These are phyloP conservation scores for Fusarium coicis DNA, from an alignment of 2,329 filamentous ascomycete species.

Conservation along the genomic window DNA sequence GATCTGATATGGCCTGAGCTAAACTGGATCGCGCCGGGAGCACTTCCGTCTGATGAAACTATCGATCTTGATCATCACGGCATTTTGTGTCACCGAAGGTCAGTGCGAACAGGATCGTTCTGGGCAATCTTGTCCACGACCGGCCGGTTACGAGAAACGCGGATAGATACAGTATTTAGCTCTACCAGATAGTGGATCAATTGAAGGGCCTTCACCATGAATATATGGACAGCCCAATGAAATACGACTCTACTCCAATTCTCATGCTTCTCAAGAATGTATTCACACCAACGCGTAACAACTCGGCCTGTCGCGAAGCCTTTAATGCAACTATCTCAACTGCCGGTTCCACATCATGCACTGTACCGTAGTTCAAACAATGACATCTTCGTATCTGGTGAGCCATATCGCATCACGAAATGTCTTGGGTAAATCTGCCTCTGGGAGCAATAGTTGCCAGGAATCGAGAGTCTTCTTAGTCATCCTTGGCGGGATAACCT, in stretches of 20 bases:
- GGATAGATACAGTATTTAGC: not conserved
- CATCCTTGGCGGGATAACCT: too few species aligned
- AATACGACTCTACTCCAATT: not conserved
- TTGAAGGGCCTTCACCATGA: not conserved
- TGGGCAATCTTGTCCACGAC: not conserved
- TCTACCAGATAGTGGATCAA: too few species aligned
- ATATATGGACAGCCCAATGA: not conserved
- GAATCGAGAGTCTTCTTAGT: too few species aligned
- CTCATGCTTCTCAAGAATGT: not conserved
- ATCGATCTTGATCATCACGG: not conserved
- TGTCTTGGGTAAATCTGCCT: too few species aligned
- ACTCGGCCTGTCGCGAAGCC: not conserved
- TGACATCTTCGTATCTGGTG: too few species aligned
- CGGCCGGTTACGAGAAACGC: not conserved
- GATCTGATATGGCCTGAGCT: not conserved
- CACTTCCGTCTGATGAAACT: not conserved
- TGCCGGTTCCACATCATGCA: not conserved
- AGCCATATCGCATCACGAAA: too few species aligned
- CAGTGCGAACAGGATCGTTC: not conserved
- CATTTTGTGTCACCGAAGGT: not conserved
- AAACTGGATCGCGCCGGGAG: not conserved
- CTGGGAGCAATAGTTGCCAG: too few species aligned
- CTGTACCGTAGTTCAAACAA: not conserved
- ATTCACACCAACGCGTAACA: not conserved
- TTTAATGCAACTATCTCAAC: too few species aligned